phyloP scores from a whole-genome alignment of 345 rosid genomes.

The Trapa bicornis region DNA sequence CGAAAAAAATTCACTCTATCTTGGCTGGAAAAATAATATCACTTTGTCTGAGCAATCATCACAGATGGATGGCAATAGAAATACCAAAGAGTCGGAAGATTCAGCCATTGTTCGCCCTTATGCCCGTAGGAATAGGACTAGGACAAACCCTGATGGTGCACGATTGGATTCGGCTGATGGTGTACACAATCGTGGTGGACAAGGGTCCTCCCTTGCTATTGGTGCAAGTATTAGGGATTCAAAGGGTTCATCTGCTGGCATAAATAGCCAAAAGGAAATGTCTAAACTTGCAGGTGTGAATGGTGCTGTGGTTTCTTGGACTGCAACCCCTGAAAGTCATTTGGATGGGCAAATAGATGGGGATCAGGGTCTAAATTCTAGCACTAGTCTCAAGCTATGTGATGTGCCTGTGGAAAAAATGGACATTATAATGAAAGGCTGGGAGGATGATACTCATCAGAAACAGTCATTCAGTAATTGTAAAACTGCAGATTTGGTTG shows the following conservation, averaged over 20 bases:
- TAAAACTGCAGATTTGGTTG: slow-evolving; percentile 24
- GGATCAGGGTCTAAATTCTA: slow-evolving; percentile 26
- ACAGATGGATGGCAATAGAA: slow-evolving; percentile 47
- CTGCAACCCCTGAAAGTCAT: slow-evolving; percentile 26
- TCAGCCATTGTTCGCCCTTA: slow-evolving; percentile 95
- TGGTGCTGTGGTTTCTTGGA: slow-evolving; percentile 39
- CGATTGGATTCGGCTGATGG: slow-evolving; percentile 69
- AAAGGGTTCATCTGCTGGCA: slow-evolving; percentile 39
- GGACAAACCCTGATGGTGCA: slow-evolving; percentile 69
- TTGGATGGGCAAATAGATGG: slow-evolving; percentile 37
- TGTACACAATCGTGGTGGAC: slow-evolving; percentile 56
- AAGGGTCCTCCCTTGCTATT: slow-evolving; percentile 45
- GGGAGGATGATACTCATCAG: slow-evolving; percentile 20
- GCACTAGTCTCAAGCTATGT: slow-evolving; percentile 19
- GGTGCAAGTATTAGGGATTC: slow-evolving; percentile 44
- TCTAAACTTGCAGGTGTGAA: slow-evolving; percentile 38
- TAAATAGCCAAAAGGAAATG: slow-evolving; percentile 46
- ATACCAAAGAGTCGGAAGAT: slow-evolving; percentile 84
- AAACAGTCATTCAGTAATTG: slow-evolving; percentile 20
- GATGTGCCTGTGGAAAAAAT: slow-evolving; percentile 25
- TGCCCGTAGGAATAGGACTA: slow-evolving; percentile 91
- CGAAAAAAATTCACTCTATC: slow-evolving; percentile 33
- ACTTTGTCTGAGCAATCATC: slow-evolving; percentile 59
- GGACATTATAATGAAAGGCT: slow-evolving; percentile 21
- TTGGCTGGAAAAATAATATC: slow-evolving; percentile 36